These are phyloP conservation scores for Rhododendron griersonianum DNA, from an alignment of 148 eudicot species.

Conservation along the genomic window DNA sequence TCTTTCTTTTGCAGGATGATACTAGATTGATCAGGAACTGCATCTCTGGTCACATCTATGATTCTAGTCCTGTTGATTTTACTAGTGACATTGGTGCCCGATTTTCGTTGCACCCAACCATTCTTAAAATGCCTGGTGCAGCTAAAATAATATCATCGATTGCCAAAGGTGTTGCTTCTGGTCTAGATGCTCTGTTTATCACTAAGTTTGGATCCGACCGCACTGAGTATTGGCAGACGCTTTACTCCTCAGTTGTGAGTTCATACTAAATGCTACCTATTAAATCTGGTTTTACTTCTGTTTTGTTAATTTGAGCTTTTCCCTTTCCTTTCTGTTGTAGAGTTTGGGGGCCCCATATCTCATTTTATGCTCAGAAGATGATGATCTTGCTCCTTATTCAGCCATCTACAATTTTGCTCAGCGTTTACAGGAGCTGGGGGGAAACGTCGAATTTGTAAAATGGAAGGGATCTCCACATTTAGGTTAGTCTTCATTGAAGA, in stretches of 20 bases:
- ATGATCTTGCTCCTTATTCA: slow-evolving; percentile 51
- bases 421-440: slow-evolving; percentile 48
- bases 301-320: not conserved
- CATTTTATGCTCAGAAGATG: slow-evolving; percentile 50
- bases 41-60: slow-evolving; percentile 55
- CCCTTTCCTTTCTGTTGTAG: slow-evolving; percentile 16
- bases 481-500: slow-evolving; percentile 32
- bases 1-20: slow-evolving; percentile 35
- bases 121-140: slow-evolving; percentile 52
- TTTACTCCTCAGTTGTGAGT: slow-evolving; percentile 65
- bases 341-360: slow-evolving; percentile 56
- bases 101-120: slow-evolving; percentile 38
- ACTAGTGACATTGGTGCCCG: slow-evolving; percentile 48
- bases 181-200: slow-evolving; percentile 61
- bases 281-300: not conserved
- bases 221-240: slow-evolving; percentile 53
- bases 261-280: not conserved
- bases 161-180: slow-evolving; percentile 51
- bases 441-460: slow-evolving; percentile 43
- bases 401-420: slow-evolving; percentile 43
- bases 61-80: slow-evolving; percentile 54
- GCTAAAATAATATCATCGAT: slow-evolving; percentile 44
- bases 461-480: slow-evolving; percentile 40
- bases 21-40: slow-evolving; percentile 37
- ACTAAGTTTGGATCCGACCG: slow-evolving; percentile 53